Evolutionary conservation across 768 basidiomycete genomes (phyloP), one percentile per base, ranked within the genome.

Genomic region (Termitomyces sp.): DNA sequence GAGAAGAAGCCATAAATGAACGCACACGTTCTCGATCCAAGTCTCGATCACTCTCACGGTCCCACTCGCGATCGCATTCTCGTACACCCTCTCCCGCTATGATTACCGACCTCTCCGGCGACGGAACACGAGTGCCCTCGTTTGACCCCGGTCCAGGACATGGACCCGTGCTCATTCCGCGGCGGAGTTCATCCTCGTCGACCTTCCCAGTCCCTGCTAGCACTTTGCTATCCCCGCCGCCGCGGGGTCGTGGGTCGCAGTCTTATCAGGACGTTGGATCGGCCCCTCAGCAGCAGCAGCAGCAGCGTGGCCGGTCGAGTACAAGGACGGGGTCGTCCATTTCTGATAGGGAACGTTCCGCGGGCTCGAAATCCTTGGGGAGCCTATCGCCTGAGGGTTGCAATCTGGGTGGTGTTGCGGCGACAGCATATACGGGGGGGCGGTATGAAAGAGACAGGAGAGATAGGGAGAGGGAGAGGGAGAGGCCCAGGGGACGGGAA

Each of bases 311-410:
- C 3, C 75, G 85, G 22, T 84, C 84, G 43, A 73, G 72, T 50
- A 77, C 82, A 20, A 78, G 83, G 40, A 79, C 78, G 6, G 74
- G 83, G 16, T 81, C 84, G 1, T 82, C 82, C 28, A 72, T 78
- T 45, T 81, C 80, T 52, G 83, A 83, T 60, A 74, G 80, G 9
- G 79, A 79, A 16, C 68, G 68, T 8, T 66, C 68, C 9, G 58
- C 62, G 6, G 61, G 61, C 24, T 45, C 57, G 51, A 64, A 63
- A 54, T 68, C 71, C 0, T 44, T 69, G 33, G 72, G 71, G 18
- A 69, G 68, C 33, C 51, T 66, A 26, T 69, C 69, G 24, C 68
- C 69, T 13, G 72, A 70, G 7, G 70, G 66, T 4, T 60, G 63
- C 5, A 58, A 58, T 26, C 6, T 62, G 2, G 64, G 53, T 4